Conservation (phyloP, 2,329 filamentous ascomycete genomes). For the Periconia sp. region DNA sequence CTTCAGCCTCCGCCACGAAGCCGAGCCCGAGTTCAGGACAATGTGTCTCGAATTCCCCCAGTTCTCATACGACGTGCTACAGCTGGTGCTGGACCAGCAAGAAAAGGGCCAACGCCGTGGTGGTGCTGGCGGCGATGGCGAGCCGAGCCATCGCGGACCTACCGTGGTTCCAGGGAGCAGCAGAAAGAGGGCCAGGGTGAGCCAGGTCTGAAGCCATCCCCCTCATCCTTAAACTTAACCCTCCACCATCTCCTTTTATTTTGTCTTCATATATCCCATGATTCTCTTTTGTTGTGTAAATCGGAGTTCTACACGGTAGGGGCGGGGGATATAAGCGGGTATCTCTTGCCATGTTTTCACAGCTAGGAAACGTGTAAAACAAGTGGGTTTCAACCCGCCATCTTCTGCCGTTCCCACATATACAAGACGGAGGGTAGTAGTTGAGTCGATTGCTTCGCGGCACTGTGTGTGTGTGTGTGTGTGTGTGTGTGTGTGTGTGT, state of each 20-base stretch:
- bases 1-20: constrained; percentile 81
- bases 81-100: constrained; percentile 56
- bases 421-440: too few relatives aligned
- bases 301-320: neutral
- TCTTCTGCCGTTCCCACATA: too few relatives aligned
- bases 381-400: too few relatives aligned
- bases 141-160: constrained; percentile 33
- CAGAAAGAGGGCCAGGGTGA: constrained; percentile 35
- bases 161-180: constrained; percentile 39
- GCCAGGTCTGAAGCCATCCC: constrained; percentile 21
- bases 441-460: too few relatives aligned
- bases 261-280: neutral
- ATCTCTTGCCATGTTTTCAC: neutral
- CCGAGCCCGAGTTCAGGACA: constrained; percentile 79
- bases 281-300: neutral
- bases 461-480: too few relatives aligned
- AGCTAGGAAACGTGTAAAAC: neutral
- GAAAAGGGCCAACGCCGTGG: constrained; percentile 44
- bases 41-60: constrained; percentile 89
- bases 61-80: constrained; percentile 91
- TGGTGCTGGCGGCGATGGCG: constrained; percentile 18
- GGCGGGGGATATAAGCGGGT: neutral
- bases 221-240: too few relatives aligned
- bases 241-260: neutral
- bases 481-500: too few relatives aligned